Evolutionary conservation across 257 asterid species (phyloP), one percentile per base, ranked within the genome.

Genomic region (Solanum habrochaites): DNA sequence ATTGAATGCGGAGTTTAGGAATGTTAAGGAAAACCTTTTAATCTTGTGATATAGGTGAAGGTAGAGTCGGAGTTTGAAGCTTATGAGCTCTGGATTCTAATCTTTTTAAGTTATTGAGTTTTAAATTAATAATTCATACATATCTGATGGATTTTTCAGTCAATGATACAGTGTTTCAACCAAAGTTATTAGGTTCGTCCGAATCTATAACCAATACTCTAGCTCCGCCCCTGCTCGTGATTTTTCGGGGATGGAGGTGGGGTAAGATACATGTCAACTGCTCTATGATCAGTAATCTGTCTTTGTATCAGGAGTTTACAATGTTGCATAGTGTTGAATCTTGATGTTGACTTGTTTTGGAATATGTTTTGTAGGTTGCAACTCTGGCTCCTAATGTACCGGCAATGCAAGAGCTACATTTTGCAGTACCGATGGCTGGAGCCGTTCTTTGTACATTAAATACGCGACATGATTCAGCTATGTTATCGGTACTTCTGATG

Each of bases 331-430:
- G 29, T 20, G 11, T 60, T 21, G 69, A 60, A 60, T 23, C 15
- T 0, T 60, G 69, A 60, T 23, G 27, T 60, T n/a, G 27, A 23
- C 27, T 60, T 23, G 71, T 64, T 75, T 13, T 77, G 23, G 25
- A 25, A 9, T 25, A 7, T 27, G 5, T 47, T 27, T 80, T 80
- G 67, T 27, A 80, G 85, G 85, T 80, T 80, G 85, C 85, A 47
- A 80, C 85, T 27, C 25, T 80, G 67, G 85, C 85, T 32, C 85
- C 85, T 47, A 80, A 80, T 2, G 85, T 80, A 80, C 85, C 67
- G 7, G 85, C 85, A 80, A 80, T 80, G 85, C 85, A 80, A 47
- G 85, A 80, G 67, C 67, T 80, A 80, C 85, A 80, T 80, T 80
- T 80, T 80, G 85, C 85, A 16, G 67, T 47, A 47, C 85, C 85